A percentile compares a stretch with the other conserved stretches of the same genome.
These are phyloP conservation scores for Suillus clintonianus DNA, from an alignment of 768 basidiomycete genomes.

Conservation along the genomic window DNA sequence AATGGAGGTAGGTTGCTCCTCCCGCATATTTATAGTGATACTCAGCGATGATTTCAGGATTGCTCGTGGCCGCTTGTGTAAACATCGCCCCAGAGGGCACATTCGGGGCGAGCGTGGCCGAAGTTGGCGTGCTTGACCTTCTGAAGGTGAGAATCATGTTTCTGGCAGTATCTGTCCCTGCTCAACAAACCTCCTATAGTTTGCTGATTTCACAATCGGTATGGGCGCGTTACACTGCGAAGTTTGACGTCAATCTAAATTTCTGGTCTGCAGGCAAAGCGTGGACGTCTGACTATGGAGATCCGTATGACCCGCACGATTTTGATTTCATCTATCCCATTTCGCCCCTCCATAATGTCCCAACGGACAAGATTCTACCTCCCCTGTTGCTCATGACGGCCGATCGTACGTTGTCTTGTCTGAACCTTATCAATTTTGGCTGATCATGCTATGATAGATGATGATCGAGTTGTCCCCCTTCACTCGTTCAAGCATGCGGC, in stretches of 20 bases:
- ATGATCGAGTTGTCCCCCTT: slow-evolving; percentile 84
- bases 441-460: slow-evolving; percentile 47
- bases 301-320: slow-evolving; percentile 71
- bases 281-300: slow-evolving; percentile 81
- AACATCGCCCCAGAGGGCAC: slow-evolving; percentile 76
- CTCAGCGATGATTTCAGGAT: slow-evolving; percentile 42
- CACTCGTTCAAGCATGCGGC: slow-evolving; percentile 86
- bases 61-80: slow-evolving; percentile 83
- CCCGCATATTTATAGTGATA: background rate
- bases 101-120: slow-evolving; percentile 77
- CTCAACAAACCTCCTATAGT: slow-evolving; percentile 38
- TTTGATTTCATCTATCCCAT: slow-evolving; percentile 85
- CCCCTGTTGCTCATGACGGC: slow-evolving; percentile 80
- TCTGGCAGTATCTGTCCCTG: background rate
- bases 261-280: slow-evolving; percentile 50
- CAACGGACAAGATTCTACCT: slow-evolving; percentile 59
- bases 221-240: slow-evolving; percentile 10
- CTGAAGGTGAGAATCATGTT: slow-evolving; percentile 54
- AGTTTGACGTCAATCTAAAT: slow-evolving; percentile 5
- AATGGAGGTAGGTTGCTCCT: slow-evolving; percentile 62
- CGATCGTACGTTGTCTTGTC: slow-evolving; percentile 56
- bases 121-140: slow-evolving; percentile 81
- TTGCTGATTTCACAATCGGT: slow-evolving; percentile 79
- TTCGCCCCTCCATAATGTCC: slow-evolving; percentile 82
- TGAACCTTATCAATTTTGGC: background rate